Evolutionary conservation across 345 rosid species (phyloP).

Genomic region (Salix arbutifolia): DNA sequence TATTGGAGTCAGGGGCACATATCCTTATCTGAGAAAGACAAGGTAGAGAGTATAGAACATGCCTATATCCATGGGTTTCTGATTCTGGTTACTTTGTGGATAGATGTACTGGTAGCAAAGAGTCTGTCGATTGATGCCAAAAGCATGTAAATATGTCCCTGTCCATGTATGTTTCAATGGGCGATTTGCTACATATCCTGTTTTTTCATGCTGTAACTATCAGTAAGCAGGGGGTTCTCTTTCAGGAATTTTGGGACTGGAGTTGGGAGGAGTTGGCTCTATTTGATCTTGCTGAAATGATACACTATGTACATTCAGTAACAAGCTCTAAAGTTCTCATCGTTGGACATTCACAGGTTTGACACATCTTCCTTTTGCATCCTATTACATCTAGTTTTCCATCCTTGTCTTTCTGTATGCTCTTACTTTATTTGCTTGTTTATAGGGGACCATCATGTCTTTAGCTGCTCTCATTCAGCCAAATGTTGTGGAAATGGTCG

Average conservation of each 20-base stretch:
- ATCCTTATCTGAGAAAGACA: conserved; percentile 59
- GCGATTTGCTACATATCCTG: background rate
- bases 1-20: conserved; percentile 79
- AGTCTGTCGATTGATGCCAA: background rate
- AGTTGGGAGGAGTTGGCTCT: conserved; percentile 95
- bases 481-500: conserved; percentile 64
- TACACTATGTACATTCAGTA: conserved; percentile 40
- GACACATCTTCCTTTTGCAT: background rate
- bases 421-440: conserved; percentile 10
- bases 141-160: background rate
- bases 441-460: conserved; percentile 86
- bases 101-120: conserved; percentile 6
- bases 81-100: background rate
- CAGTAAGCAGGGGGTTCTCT: conserved; percentile 9
- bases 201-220: conserved; percentile 2
- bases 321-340: conserved; percentile 63
- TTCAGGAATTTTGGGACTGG: conserved; percentile 95
- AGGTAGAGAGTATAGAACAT: conserved; percentile 39
- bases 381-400: background rate
- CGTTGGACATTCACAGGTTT: conserved; percentile 97
- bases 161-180: background rate
- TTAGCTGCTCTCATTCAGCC: conserved; percentile 84
- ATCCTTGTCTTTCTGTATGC: background rate
- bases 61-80: background rate
- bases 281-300: conserved; percentile 71